Percentiles rank a stretch among this genome's conserved stretches.
Evolutionary conservation across 2,329 filamentous ascomycete genomes (phyloP).

Genomic region (Tricladium varicosporioides): DNA sequence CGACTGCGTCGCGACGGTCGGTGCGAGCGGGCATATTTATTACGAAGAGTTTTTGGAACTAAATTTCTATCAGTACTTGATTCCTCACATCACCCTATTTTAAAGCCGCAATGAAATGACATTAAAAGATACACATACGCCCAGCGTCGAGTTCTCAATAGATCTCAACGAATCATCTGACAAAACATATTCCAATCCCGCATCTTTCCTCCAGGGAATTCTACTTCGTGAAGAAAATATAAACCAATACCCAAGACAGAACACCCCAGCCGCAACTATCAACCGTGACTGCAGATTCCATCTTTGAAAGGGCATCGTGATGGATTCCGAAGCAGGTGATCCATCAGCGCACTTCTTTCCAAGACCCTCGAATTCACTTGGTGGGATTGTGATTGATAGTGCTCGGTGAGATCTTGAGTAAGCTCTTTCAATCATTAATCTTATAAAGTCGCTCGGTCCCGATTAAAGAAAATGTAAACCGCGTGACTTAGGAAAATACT

Average conservation of each 20-base stretch:
- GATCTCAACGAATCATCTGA: not conserved
- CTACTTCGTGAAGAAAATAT: not conserved
- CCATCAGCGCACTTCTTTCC: no score
- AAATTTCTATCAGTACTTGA: not conserved
- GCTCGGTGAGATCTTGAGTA: not conserved
- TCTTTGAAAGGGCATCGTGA: not conserved
- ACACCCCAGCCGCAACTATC: not conserved
- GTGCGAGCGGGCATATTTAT: conserved; percentile 22
- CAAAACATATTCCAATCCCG: not conserved
- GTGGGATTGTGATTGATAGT: not conserved
- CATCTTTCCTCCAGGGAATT: not conserved
- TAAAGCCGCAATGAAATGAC: not conserved
- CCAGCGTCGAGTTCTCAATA: conserved; percentile 7
- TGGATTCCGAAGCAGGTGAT: not conserved
- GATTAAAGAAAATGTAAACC: no score
- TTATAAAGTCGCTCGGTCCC: no score
- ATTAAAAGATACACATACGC: not conserved
- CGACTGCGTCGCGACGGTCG: conserved; percentile 21
- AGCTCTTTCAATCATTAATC: not conserved
- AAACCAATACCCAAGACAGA: not conserved
- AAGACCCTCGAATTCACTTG: not conserved
- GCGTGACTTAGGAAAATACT: not conserved
- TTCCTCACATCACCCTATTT: not conserved
- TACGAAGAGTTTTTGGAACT: conserved; percentile 25
- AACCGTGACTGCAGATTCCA: not conserved